phyloP scores from a whole-genome alignment of 2,329 filamentous ascomycete species.

The Ophiocordyceps polyrhachis-furcata region DNA sequence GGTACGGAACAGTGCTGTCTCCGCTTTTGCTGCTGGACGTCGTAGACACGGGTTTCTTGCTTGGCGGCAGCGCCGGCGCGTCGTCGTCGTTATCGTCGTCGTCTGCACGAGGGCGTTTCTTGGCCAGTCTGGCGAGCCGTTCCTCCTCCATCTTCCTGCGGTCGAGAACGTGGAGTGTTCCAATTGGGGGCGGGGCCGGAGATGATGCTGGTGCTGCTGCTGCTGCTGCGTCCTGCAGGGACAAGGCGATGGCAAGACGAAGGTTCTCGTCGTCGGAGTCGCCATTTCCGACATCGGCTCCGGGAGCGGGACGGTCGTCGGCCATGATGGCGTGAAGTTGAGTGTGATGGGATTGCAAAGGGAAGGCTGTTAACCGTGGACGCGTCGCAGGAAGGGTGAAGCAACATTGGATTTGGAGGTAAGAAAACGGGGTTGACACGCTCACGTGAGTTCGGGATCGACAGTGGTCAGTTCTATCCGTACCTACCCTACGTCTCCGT shows the following conservation, averaged over 20 bases:
- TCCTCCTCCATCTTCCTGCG: slow-evolving; percentile 75
- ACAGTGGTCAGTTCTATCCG: too few relatives aligned
- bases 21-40: not conserved
- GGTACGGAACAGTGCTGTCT: slow-evolving; percentile 16
- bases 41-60: slow-evolving; percentile 3
- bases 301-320: not conserved
- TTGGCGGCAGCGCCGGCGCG: slow-evolving; percentile 9
- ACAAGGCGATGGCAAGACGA: slow-evolving; percentile 40
- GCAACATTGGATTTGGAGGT: too few relatives aligned
- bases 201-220: not conserved
- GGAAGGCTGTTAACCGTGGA: too few relatives aligned
- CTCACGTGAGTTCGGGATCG: too few relatives aligned
- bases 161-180: slow-evolving; percentile 37
- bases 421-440: too few relatives aligned
- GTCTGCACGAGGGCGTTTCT: slow-evolving; percentile 24
- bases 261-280: slow-evolving; percentile 39
- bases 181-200: not conserved
- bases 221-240: slow-evolving; percentile 19
- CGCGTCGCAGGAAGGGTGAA: too few relatives aligned
- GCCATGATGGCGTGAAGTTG: not conserved
- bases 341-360: too few relatives aligned
- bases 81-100: slow-evolving; percentile 6
- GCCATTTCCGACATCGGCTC: slow-evolving; percentile 12
- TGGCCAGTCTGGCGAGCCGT: slow-evolving; percentile 48
- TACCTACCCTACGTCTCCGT: too few relatives aligned